These are phyloP conservation scores for Mrakia gelida DNA, from an alignment of 768 basidiomycete genomes.

Conservation along the genomic window DNA sequence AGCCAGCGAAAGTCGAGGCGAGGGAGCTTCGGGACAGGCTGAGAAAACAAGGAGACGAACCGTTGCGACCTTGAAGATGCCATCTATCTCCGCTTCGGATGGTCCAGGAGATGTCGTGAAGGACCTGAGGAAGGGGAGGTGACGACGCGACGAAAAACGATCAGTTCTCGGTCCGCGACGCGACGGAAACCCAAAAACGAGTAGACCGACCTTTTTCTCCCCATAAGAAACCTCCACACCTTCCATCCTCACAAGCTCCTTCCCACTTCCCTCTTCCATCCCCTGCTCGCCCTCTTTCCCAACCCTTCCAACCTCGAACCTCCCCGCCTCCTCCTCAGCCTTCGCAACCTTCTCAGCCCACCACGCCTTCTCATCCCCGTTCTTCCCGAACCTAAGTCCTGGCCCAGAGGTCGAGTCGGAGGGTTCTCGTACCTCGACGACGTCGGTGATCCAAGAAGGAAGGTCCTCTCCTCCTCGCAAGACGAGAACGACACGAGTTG, in stretches of 20 bases:
- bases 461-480: constrained; percentile 39
- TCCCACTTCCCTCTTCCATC: constrained; percentile 32
- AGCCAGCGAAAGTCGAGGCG: neutral
- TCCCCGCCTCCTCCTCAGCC: constrained; percentile 43
- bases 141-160: neutral
- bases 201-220: constrained; percentile 53
- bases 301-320: constrained; percentile 24
- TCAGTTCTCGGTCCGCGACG: neutral
- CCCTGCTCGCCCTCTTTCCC: neutral
- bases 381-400: constrained; percentile 41
- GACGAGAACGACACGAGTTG: constrained; percentile 39
- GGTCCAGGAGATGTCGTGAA: constrained; percentile 74
- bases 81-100: constrained; percentile 77
- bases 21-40: no score
- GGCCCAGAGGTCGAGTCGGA: neutral
- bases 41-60: constrained; percentile 39
- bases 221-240: constrained; percentile 70
- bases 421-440: constrained; percentile 28
- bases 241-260: constrained; percentile 58
- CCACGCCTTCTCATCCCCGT: constrained; percentile 48
- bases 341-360: constrained; percentile 54
- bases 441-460: constrained; percentile 43
- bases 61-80: constrained; percentile 87
- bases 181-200: neutral
- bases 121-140: constrained; percentile 51